Percentiles rank a stretch among this genome's conserved stretches.
Conservation (phyloP, 192 early-diverging fungal genomes). For the Rhizophagus sp. region DNA sequence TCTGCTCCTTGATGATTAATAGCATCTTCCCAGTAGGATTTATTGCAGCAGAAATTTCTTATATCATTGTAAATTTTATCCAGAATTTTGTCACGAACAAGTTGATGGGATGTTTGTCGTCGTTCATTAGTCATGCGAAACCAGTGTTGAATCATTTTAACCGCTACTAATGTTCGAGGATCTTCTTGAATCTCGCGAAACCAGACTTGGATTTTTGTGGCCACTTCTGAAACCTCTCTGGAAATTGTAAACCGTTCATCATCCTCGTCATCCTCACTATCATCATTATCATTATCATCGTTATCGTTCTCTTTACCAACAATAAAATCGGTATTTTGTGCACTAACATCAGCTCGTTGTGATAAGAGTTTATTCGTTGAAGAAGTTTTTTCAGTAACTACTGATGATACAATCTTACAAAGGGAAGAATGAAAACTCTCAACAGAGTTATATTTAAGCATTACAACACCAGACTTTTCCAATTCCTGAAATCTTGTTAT, state of each 20-base stretch:
- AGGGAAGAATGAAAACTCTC: conserved; percentile 8
- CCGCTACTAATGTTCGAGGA: background rate
- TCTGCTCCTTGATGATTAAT: background rate
- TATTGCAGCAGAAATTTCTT: background rate
- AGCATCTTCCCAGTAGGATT: background rate
- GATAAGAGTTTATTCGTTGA: background rate
- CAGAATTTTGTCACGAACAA: background rate
- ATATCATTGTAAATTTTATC: conserved; percentile 16
- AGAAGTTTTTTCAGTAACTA: background rate
- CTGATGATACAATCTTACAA: background rate
- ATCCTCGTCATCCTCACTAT: background rate
- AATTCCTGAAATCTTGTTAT: background rate
- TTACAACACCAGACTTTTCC: background rate
- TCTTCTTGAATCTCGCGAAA: background rate
- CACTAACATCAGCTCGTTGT: background rate
- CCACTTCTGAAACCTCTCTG: background rate
- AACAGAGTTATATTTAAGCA: conserved; percentile 7
- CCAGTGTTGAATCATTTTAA: conserved; percentile 8
- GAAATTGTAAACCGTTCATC: background rate
- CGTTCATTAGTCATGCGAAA: background rate
- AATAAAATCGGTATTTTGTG: background rate
- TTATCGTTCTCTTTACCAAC: background rate
- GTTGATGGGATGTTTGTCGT: background rate
- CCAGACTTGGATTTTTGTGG: conserved; percentile 17
- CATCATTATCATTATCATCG: background rate